A percentile compares a stretch with the other conserved stretches of the same genome.
Evolutionary conservation across 1,139 yeast species (phyloP).

Genomic region (Saccharomycopsis crataegensis): DNA sequence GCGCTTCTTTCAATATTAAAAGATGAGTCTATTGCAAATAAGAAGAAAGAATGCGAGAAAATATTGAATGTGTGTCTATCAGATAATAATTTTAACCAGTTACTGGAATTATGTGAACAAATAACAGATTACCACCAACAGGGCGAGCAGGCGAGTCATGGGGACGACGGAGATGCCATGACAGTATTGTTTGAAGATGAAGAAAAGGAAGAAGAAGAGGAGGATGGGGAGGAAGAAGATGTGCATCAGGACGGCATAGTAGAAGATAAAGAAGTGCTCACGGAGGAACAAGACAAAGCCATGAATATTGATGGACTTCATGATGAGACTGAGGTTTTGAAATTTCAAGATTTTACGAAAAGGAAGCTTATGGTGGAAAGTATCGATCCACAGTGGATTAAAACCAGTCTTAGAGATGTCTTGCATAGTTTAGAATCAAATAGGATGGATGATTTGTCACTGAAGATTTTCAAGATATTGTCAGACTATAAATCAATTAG

Average conservation of each 20-base stretch:
- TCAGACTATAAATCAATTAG: slow-evolving; percentile 31
- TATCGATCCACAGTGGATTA: slow-evolving; percentile 48
- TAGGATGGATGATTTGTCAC: slow-evolving; percentile 29
- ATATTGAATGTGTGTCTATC: slow-evolving; percentile 41
- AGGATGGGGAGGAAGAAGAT: slow-evolving; percentile 1
- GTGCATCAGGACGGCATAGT: not conserved
- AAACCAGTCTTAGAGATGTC: slow-evolving; percentile 32
- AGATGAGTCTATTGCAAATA: slow-evolving; percentile 37
- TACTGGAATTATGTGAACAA: slow-evolving; percentile 42
- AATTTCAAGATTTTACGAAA: not conserved
- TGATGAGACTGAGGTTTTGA: slow-evolving; percentile 14
- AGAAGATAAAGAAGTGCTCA: not conserved
- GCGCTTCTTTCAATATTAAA: slow-evolving; percentile 54
- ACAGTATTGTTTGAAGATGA: slow-evolving; percentile 12
- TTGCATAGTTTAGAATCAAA: slow-evolving; percentile 29
- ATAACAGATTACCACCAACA: slow-evolving; percentile 50
- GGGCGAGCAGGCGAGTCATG: slow-evolving; percentile 27
- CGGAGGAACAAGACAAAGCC: not conserved
- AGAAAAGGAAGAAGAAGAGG: slow-evolving; percentile 2
- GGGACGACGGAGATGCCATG: slow-evolving; percentile 24
- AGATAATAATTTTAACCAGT: slow-evolving; percentile 38
- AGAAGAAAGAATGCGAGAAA: slow-evolving; percentile 36
- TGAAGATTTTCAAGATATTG: slow-evolving; percentile 26
- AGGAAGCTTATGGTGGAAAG: slow-evolving; percentile 26
- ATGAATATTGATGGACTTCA: slow-evolving; percentile 29